These are phyloP conservation scores for Geotrichum fermentans DNA, from an alignment of 1,139 yeast species.

Conservation along the genomic window DNA sequence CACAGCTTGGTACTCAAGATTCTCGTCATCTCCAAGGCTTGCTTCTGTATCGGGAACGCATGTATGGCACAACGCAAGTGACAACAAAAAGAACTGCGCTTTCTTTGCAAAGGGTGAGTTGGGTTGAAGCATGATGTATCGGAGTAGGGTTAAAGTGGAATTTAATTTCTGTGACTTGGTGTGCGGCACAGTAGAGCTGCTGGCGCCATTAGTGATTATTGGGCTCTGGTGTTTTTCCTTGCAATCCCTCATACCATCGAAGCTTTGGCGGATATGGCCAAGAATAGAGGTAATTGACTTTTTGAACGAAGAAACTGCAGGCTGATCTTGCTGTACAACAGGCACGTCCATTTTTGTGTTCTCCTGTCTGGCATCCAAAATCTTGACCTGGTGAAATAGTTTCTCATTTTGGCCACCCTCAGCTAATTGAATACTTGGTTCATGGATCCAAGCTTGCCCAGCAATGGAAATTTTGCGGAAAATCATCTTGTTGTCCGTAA, in stretches of 20 bases:
- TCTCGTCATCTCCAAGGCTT: constrained; percentile 30
- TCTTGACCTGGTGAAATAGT: constrained; percentile 15
- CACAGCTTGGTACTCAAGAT: constrained; percentile 76
- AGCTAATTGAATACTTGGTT: constrained; percentile 48
- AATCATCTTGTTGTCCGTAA: constrained; percentile 85
- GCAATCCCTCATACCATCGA: too few species aligned
- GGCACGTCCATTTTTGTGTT: constrained; percentile 4
- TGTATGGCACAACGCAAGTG: constrained; percentile 83
- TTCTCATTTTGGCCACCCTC: constrained; percentile 22
- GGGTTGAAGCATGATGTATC: constrained; percentile 68
- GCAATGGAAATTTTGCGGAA: constrained; percentile 78
- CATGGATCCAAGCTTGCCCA: constrained; percentile 89
- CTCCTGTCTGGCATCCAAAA: constrained; percentile 9
- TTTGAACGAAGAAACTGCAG: constrained; percentile 12
- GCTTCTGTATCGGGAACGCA: constrained; percentile 63
- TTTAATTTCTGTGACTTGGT: constrained; percentile 37
- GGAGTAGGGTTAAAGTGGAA: constrained; percentile 59
- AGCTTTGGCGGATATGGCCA: constrained; percentile 41
- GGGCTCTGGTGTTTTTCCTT: too few species aligned
- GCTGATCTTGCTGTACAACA: background rate
- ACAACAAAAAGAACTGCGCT: constrained; percentile 71
- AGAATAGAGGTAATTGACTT: too few species aligned
- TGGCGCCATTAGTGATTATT: constrained; percentile 27
- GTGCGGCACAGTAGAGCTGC: constrained; percentile 39
- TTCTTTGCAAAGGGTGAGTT: constrained; percentile 61